Conservation (phyloP, 2,329 filamentous ascomycete species). For the Trichoderma sp. region DNA sequence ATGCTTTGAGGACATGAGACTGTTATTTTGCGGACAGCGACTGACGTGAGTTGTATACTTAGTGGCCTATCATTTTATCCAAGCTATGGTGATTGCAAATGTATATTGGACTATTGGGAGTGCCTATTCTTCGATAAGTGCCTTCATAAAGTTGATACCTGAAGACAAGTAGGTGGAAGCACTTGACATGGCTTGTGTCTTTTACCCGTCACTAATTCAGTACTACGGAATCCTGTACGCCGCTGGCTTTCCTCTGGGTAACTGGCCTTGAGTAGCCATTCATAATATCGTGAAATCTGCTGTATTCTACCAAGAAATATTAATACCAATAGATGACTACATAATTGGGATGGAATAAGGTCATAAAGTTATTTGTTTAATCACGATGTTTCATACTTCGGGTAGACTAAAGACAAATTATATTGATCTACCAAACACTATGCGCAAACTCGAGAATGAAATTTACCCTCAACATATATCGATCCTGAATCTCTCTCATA, state of each 20-base stretch:
- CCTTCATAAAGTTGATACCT: background rate
- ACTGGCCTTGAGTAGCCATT: background rate
- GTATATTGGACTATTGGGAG: too few relatives aligned
- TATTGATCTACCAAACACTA: background rate
- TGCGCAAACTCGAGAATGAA: background rate
- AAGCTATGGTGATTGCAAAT: background rate
- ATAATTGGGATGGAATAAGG: background rate
- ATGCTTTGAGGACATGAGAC: background rate
- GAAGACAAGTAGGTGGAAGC: background rate
- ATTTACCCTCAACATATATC: background rate
- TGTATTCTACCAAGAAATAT: background rate
- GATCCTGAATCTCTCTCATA: background rate
- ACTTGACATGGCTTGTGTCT: background rate
- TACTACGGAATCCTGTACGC: background rate
- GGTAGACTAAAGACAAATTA: background rate
- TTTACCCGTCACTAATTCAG: background rate
- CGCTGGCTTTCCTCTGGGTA: background rate
- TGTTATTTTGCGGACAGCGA: background rate
- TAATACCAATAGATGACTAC: background rate
- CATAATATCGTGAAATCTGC: background rate
- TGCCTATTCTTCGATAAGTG: background rate
- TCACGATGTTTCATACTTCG: background rate
- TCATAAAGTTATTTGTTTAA: too few relatives aligned
- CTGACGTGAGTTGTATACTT: background rate
- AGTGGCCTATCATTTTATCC: background rate